Evolutionary conservation across 2,329 filamentous ascomycete species (phyloP).

Genomic region (Venturia pyrina): DNA sequence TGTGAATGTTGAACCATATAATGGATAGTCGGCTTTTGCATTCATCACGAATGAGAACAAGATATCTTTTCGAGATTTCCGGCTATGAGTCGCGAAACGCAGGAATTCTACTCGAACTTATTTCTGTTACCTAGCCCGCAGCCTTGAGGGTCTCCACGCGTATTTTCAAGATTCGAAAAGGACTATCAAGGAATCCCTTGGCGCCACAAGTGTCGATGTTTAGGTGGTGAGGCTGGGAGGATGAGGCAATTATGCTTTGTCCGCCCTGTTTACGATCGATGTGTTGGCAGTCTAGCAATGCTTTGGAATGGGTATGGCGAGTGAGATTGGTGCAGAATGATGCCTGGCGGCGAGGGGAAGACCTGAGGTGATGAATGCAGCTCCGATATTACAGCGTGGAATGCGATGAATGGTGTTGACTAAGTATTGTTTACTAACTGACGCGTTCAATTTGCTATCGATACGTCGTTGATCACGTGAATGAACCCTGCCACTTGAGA

Average conservation of each 20-base stretch:
- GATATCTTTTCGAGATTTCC: background rate
- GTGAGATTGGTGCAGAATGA: background rate
- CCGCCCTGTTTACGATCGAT: background rate
- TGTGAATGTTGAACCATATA: constrained; percentile 45
- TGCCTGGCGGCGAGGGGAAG: background rate
- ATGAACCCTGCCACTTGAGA: background rate
- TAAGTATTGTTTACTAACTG: background rate
- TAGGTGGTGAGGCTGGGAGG: background rate
- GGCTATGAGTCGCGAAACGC: background rate
- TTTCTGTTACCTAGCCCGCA: background rate
- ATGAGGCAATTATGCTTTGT: background rate
- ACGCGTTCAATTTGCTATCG: background rate
- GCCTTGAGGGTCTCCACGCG: background rate
- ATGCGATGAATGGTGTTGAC: background rate
- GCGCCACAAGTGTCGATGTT: no score
- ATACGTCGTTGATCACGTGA: no score
- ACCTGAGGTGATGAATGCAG: background rate
- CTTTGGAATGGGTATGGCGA: background rate
- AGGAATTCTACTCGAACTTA: background rate
- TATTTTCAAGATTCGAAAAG: background rate
- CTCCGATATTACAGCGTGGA: background rate
- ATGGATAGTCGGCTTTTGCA: constrained; percentile 23
- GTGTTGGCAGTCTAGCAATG: background rate
- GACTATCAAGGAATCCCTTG: background rate
- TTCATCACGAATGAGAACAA: background rate